Conservation (phyloP, 768 basidiomycete genomes). For the Rhizopogon vinicolor region DNA sequence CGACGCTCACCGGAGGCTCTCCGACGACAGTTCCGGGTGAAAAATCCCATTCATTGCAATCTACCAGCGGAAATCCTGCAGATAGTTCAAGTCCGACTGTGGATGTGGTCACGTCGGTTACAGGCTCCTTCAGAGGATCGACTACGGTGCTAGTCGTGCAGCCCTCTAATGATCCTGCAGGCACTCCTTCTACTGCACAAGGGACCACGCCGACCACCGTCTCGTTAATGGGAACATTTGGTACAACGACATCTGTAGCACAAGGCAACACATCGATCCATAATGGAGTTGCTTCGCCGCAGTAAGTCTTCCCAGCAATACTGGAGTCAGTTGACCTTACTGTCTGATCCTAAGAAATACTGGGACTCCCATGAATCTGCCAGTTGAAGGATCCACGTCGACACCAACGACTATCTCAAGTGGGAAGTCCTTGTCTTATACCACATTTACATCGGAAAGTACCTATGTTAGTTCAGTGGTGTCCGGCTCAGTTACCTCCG, state of each 20-base stretch:
- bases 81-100: background rate
- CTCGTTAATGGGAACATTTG: too few relatives aligned
- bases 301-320: background rate
- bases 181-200: background rate
- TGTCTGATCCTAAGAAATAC: background rate
- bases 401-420: background rate
- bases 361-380: too few relatives aligned
- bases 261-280: too few relatives aligned
- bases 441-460: background rate
- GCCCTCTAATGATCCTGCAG: background rate
- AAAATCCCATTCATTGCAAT: background rate
- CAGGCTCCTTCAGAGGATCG: background rate
- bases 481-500: too few relatives aligned
- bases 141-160: background rate
- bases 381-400: too few relatives aligned
- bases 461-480: background rate
- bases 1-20: background rate
- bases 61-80: too few relatives aligned
- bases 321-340: background rate
- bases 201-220: too few relatives aligned
- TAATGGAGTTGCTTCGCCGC: too few relatives aligned
- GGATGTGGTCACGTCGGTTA: background rate
- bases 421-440: background rate
- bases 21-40: background rate
- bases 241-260: too few relatives aligned